phyloP scores from a whole-genome alignment of 371 early-diverging fungal species.

The Rozella allomycis region DNA sequence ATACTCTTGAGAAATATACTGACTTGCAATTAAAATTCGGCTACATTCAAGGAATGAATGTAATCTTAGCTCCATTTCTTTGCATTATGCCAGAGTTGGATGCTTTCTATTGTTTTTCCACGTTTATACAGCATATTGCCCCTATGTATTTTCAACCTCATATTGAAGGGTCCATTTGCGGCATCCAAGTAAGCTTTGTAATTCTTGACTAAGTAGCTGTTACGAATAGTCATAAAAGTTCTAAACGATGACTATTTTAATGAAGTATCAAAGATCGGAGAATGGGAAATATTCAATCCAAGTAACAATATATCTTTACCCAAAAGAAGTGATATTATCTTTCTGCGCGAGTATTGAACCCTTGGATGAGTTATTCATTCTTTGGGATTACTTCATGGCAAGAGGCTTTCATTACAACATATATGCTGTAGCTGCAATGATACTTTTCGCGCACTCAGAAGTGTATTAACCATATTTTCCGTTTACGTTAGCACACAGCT shows the following conservation, averaged over 20 bases:
- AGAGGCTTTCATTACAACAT: slow-evolving; percentile 79
- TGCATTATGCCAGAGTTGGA: slow-evolving; percentile 77
- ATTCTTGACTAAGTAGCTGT: slow-evolving; percentile 59
- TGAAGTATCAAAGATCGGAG: too few species aligned
- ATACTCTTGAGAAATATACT: too few species aligned
- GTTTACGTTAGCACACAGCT: too few species aligned
- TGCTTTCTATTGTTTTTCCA: slow-evolving; percentile 61
- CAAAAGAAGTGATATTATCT: slow-evolving; percentile 53
- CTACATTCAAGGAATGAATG: slow-evolving; percentile 92
- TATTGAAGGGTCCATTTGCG: slow-evolving; percentile 74
- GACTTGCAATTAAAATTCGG: slow-evolving; percentile 41
- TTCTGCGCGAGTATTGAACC: slow-evolving; percentile 75
- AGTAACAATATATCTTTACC: slow-evolving; percentile 14
- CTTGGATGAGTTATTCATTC: slow-evolving; percentile 43
- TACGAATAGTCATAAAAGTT: slow-evolving; percentile 46
- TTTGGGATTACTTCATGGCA: slow-evolving; percentile 82
- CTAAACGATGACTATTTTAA: too few species aligned
- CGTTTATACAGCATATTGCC: slow-evolving; percentile 57
- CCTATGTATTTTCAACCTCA: slow-evolving; percentile 79
- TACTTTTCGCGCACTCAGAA: too few species aligned
- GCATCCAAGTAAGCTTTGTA: slow-evolving; percentile 47
- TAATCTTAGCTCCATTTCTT: slow-evolving; percentile 70
- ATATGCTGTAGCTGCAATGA: too few species aligned
- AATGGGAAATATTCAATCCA: too few species aligned
- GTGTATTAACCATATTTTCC: too few species aligned